Conservation (phyloP, 1,284 basidiomycete species). For the Athelia psychrophila region DNA sequence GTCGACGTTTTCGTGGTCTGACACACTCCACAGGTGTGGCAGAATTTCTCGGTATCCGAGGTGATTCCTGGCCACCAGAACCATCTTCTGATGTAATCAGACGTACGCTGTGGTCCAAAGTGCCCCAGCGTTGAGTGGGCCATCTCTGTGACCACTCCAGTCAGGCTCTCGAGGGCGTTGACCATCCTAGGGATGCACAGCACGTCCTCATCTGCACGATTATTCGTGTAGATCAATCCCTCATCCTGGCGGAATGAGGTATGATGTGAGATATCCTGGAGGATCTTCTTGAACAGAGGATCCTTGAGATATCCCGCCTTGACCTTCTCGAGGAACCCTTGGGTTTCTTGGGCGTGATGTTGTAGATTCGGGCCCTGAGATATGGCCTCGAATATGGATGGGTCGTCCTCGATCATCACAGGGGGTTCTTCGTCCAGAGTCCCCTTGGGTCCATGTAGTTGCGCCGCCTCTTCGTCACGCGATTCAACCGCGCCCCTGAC, state of each 20-base stretch:
- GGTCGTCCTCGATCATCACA: not conserved
- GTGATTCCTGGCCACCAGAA: slow-evolving; percentile 33
- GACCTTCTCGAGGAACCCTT: not conserved
- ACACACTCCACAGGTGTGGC: slow-evolving; percentile 25
- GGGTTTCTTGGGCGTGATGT: not conserved
- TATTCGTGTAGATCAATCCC: slow-evolving; percentile 16
- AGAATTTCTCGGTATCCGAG: slow-evolving; percentile 20
- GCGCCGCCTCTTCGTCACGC: not conserved
- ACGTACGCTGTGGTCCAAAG: slow-evolving; percentile 18
- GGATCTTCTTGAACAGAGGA: slow-evolving; percentile 10
- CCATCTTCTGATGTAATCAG: slow-evolving; percentile 25
- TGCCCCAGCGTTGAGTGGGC: slow-evolving; percentile 24
- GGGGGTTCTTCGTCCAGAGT: too few relatives aligned
- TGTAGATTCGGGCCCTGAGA: not conserved
- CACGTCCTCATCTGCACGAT: slow-evolving; percentile 7
- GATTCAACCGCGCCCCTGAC: not conserved
- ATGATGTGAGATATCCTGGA: slow-evolving; percentile 11
- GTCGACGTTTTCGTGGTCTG: slow-evolving; percentile 19
- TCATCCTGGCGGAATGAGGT: slow-evolving; percentile 13
- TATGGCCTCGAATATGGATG: slow-evolving; percentile 1
- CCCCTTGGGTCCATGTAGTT: not conserved
- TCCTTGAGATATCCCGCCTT: slow-evolving; percentile 9
- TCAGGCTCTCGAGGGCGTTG: slow-evolving; percentile 7
- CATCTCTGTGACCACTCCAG: slow-evolving; percentile 19
- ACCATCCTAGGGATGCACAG: slow-evolving; percentile 16